These are phyloP conservation scores for Kuraishia ogatae DNA, from an alignment of 805 yeast species.

Conservation along the genomic window DNA sequence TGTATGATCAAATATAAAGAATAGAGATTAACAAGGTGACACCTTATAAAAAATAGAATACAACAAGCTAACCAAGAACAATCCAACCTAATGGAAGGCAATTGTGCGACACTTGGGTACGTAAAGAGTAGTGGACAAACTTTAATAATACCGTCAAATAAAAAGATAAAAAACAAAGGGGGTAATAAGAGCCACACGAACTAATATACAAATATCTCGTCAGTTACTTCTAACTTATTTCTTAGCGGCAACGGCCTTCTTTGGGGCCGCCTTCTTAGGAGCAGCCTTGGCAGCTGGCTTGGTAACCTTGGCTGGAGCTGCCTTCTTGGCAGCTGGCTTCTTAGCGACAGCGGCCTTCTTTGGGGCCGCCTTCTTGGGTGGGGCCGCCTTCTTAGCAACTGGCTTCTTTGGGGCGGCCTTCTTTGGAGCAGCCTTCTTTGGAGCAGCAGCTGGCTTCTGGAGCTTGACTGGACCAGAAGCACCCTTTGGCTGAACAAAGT, in stretches of 20 bases:
- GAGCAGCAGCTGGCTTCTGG: conserved; percentile 28
- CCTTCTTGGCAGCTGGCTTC: conserved; percentile 5
- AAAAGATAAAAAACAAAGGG: background rate
- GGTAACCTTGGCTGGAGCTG: conserved; percentile 9
- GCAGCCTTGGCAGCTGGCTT: conserved; percentile 1
- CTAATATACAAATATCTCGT: background rate
- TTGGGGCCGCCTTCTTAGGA: conserved; percentile 11
- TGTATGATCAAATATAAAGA: background rate
- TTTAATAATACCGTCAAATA: background rate
- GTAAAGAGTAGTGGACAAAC: background rate
- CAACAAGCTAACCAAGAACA: background rate
- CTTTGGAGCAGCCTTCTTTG: conserved; percentile 20
- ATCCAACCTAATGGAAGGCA: background rate
- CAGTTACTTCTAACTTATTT: background rate
- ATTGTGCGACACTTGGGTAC: background rate
- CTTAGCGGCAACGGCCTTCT: conserved; percentile 13
- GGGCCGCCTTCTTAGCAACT: conserved; percentile 15
- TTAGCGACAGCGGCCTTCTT: conserved; percentile 14
- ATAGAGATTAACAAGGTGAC: background rate
- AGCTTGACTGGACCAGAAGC: conserved; percentile 81
- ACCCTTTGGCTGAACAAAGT: conserved; percentile 79
- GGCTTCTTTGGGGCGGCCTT: conserved; percentile 23
- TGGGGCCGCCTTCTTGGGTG: conserved; percentile 9
- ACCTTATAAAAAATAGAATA: background rate
- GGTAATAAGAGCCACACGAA: background rate